These are phyloP conservation scores for Sugiyamaella pinicola DNA, from an alignment of 1,139 yeast species.

Conservation along the genomic window DNA sequence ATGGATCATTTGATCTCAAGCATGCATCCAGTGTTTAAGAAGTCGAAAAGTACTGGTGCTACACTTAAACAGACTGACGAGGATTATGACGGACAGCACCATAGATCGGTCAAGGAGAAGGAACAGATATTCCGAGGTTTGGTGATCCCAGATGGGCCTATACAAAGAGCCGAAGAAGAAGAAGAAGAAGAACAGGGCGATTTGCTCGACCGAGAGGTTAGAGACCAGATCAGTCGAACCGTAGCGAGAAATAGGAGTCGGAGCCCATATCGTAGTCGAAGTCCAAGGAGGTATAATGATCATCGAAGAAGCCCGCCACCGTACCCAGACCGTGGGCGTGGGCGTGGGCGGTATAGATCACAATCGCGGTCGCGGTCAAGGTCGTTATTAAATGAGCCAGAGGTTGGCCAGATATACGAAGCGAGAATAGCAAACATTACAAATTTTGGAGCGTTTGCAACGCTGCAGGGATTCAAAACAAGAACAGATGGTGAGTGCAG, in stretches of 20 bases:
- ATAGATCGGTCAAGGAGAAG: conserved; percentile 16
- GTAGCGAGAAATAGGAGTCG: background rate
- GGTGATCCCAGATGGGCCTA: conserved; percentile 30
- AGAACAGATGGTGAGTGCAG: conserved; percentile 53
- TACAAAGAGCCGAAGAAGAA: background rate
- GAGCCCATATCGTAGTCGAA: background rate
- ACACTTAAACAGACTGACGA: conserved; percentile 2
- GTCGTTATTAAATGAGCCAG: conserved; percentile 35
- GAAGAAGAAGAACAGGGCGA: conserved; percentile 8
- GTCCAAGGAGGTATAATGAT: background rate
- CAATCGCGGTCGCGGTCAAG: conserved; percentile 17
- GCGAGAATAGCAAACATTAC: conserved; percentile 66
- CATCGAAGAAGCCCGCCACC: background rate
- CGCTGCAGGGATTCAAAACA: conserved; percentile 47
- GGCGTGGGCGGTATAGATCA: conserved; percentile 2
- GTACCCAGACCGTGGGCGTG: conserved; percentile 1
- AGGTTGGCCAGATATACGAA: conserved; percentile 52
- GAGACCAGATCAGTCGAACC: background rate
- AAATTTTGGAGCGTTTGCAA: conserved; percentile 78
- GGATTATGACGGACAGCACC: conserved; percentile 15
- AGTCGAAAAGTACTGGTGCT: conserved; percentile 6
- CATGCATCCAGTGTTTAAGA: conserved; percentile 39
- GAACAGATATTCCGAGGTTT: conserved; percentile 27
- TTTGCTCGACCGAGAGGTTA: conserved; percentile 1
- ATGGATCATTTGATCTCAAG: conserved; percentile 44